These are phyloP conservation scores for Hypoxylon sp. DNA, from an alignment of 2,329 filamentous ascomycete genomes.

Conservation along the genomic window DNA sequence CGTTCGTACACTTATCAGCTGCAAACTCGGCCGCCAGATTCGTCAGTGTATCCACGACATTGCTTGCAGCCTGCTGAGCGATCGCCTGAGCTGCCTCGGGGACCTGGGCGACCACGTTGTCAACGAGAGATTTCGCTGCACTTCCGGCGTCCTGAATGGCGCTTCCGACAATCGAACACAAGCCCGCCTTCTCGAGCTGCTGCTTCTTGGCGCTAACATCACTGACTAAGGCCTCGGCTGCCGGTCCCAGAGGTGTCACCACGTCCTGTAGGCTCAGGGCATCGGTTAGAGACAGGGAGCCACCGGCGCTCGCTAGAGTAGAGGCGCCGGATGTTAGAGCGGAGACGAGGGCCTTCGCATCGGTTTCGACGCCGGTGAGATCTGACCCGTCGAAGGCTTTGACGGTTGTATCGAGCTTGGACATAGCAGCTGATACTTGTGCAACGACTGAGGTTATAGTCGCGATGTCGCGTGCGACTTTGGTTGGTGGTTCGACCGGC, in stretches of 20 bases:
- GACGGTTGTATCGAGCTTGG: constrained; percentile 51
- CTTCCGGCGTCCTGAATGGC: constrained; percentile 34
- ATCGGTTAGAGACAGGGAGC: constrained; percentile 38
- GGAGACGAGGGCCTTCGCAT: constrained; percentile 47
- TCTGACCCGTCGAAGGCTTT: constrained; percentile 51
- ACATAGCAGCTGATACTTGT: constrained; percentile 48
- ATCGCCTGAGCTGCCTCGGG: constrained; percentile 39
- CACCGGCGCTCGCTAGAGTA: constrained; percentile 27
- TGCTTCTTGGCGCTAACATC: constrained; percentile 47
- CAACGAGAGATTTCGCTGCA: constrained; percentile 43
- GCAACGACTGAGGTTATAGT: constrained; percentile 47
- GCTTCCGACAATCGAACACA: constrained; percentile 40
- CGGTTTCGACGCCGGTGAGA: constrained; percentile 44
- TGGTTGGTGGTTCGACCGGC: constrained; percentile 31
- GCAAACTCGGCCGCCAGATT: constrained; percentile 40
- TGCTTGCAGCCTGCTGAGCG: constrained; percentile 32
- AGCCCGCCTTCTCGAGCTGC: constrained; percentile 42
- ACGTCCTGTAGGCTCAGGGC: constrained; percentile 36
- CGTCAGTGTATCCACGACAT: constrained; percentile 37
- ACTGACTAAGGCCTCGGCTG: constrained; percentile 37
- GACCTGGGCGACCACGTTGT: constrained; percentile 40
- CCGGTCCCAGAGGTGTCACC: constrained; percentile 26
- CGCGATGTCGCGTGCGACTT: constrained; percentile 45
- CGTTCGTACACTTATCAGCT: constrained; percentile 39
- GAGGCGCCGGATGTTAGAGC: constrained; percentile 45